Base-by-base conservation (phyloP, 2,329 filamentous ascomycete genomes). In the Ceratocystis cacaofunesta region DNA sequence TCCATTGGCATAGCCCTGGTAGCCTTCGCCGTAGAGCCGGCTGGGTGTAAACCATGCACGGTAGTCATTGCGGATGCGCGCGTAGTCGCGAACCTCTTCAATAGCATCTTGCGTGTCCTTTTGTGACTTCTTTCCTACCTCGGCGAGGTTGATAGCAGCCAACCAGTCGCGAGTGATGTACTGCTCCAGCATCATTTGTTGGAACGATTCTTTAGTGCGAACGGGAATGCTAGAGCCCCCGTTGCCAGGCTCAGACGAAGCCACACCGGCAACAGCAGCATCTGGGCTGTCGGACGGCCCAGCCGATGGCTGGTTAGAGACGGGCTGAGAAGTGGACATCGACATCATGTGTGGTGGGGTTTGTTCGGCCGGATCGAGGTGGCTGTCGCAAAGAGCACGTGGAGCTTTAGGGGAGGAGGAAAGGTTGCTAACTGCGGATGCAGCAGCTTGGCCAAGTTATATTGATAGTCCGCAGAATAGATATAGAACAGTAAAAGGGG, bases 1-100 rank as follows among this genome's bases (percentile, higher is more conserved):
- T 68, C 88, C 87, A 77, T 97, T 97, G 69, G 89, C 92, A 72
- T 88, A 96, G 57, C 92, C 92, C 72, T 84, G 85, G 74, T 95
- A 99, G 65, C 94, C 94, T 70, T 80, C 84, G 75, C 80, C 88
- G 76, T 79, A 90, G 68, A 85, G 79, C 69, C 77, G 80, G 69
- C 77, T 79, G 0, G 82, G 78, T 2, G 82, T 79, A 66, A 84
- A 85, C 72, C 76, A 82, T 60, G 75, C 76, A 67, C 82, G 79
- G 70, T 80, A 82, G 7, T 83, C 79, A 68, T 74, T 77, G 68
- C 81, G 78, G 58, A 90, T 73, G 61, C 79, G 75, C 67, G 83
- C 79, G 78, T 92, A 90, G 72, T 90, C 86, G 68, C 86, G 82
- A 67, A 85, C 81, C 75, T 88, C 86, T 62, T 83, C 79, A 69